Evolutionary conservation across 23 red algal genomes (phyloP), one percentile per base, ranked within the genome.

Genomic region (Gracilaria domingensis): DNA sequence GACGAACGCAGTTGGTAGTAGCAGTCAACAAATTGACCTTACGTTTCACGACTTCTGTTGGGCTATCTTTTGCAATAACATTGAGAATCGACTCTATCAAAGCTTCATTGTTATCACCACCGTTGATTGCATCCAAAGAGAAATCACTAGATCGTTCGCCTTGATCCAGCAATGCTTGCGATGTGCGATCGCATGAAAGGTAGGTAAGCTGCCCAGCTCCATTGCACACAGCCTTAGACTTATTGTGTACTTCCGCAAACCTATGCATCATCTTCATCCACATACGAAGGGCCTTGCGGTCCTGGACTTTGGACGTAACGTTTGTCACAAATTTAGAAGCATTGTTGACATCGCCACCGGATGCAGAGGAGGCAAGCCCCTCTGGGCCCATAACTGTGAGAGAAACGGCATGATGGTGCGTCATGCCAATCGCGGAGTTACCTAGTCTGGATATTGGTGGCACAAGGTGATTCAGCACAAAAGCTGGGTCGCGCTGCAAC

Each of bases 201-300:
- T 58, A 87, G 2, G 59, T 87, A 28, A 87, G 51, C 30, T 62
- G 30, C 28, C 59, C 62, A 64, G 44, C 86, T 36, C 75, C 86
- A 45, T 50, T 38, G 20, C 34, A 80, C 13, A 89, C 38, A 14
- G 69, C 86, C 44, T 89, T 89, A 23, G 34, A 80, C 21, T 89
- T 89, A 24, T 70, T 89, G 32, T 89, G 72, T 25, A 80, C 71
- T 80, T 88, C 85, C 36, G 85, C 85, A 88, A 88, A 88, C 9
- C 16, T 48, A 5, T 23, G 20, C 7, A 88, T 65, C 70, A 89
- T 80, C 42, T 78, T 77, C 55, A 89, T 89, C 86, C 73, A 86
- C 1, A 54, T 51, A 7, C 65, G 21, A 25, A 71, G 17, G 3
- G 66, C 51, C 48, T 86, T 34, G 4, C 61, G 40, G 44, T 86